phyloP scores from a whole-genome alignment of 352 stramenopile genomes.

The Phytophthora chlamydospora region DNA sequence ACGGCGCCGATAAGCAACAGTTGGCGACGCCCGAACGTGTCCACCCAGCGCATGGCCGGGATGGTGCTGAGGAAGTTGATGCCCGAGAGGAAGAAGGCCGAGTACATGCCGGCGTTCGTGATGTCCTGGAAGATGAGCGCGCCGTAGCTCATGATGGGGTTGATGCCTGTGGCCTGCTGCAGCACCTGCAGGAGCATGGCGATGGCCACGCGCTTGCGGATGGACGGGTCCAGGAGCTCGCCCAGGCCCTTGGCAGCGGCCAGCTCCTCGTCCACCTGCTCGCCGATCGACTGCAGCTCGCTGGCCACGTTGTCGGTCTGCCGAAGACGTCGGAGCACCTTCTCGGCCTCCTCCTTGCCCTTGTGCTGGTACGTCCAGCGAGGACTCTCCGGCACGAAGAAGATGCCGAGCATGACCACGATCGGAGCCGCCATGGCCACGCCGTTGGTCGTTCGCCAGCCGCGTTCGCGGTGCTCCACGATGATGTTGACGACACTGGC shows the following conservation, averaged over 20 bases:
- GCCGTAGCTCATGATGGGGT: constrained; percentile 41
- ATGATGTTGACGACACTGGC: constrained; percentile 34
- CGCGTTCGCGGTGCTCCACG: constrained; percentile 24
- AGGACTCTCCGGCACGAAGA: constrained; percentile 40
- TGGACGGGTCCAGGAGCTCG: constrained; percentile 33
- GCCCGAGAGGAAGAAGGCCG: constrained; percentile 34
- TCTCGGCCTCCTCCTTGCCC: constrained; percentile 29
- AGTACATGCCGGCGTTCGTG: constrained; percentile 25
- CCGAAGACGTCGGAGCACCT: constrained; percentile 32
- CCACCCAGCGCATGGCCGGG: constrained; percentile 40
- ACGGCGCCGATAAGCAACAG: constrained; percentile 38
- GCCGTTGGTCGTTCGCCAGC: constrained; percentile 39
- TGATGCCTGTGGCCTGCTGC: constrained; percentile 43
- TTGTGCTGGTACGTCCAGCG: constrained; percentile 41
- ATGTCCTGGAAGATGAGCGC: constrained; percentile 41
- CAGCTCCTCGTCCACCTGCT: constrained; percentile 34
- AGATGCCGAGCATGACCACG: constrained; percentile 41
- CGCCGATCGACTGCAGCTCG: constrained; percentile 43
- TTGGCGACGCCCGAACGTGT: constrained; percentile 37
- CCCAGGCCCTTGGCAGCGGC: constrained; percentile 10
- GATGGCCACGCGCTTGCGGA: constrained; percentile 33
- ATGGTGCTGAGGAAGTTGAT: constrained; percentile 43
- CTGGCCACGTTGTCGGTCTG: constrained; percentile 32
- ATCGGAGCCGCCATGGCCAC: constrained; percentile 31
- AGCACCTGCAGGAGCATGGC: constrained; percentile 36